A percentile compares a stretch with the other conserved stretches of the same genome.
These are phyloP conservation scores for Didymosphaeria variabile DNA, from an alignment of 2,329 filamentous ascomycete species.

Conservation along the genomic window DNA sequence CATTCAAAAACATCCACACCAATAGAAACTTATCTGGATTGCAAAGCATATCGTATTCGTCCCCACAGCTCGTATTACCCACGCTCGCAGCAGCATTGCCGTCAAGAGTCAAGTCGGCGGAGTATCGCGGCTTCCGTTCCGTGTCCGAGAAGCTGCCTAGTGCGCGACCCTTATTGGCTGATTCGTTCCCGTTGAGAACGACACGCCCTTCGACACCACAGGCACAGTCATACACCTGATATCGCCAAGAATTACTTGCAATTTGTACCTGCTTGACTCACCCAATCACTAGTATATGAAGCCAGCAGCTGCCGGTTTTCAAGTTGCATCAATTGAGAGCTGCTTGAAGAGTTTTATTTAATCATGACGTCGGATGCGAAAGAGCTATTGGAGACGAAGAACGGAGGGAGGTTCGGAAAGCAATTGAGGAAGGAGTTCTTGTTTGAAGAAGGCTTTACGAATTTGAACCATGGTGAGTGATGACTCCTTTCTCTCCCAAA, in stretches of 20 bases:
- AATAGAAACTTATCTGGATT: background rate
- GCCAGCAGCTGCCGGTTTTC: background rate
- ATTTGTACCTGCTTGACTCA: conserved; percentile 8
- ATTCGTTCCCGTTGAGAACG: background rate
- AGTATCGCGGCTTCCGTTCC: background rate
- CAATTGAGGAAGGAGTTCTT: conserved; percentile 69
- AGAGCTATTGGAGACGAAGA: conserved; percentile 27
- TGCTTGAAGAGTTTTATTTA: conserved; percentile 5
- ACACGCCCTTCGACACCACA: conserved; percentile 2
- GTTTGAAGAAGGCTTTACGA: conserved; percentile 73
- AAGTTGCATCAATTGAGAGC: background rate
- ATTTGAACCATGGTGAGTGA: conserved; percentile 78
- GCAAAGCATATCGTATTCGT: background rate
- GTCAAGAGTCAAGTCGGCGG: background rate
- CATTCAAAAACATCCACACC: background rate
- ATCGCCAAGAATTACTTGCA: background rate
- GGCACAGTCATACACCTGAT: background rate
- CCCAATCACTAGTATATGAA: background rate
- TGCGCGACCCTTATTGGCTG: background rate
- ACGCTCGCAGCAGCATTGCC: background rate
- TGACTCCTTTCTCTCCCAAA: background rate
- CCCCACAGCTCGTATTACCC: background rate
- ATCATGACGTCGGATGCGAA: conserved; percentile 26
- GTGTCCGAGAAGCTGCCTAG: conserved; percentile 4
- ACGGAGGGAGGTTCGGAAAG: conserved; percentile 57